Evolutionary conservation across 148 eudicot genomes (phyloP).

Genomic region (Cornus florida): DNA sequence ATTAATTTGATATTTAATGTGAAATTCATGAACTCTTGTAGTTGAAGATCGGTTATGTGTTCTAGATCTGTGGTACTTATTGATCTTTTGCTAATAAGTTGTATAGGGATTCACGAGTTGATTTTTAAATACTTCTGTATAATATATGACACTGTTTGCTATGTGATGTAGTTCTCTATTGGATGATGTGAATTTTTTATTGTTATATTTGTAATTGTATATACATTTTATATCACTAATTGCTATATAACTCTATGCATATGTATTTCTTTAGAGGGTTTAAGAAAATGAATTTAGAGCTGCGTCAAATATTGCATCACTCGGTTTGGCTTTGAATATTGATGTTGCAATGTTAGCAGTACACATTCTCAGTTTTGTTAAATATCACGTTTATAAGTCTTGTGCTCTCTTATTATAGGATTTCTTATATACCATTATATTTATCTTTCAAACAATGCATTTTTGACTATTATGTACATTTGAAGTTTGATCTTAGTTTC

Average conservation of each 20-base stretch:
- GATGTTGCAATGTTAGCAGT: neutral
- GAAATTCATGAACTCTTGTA: neutral
- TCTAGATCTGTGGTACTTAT: neutral
- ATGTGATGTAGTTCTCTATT: too few relatives aligned
- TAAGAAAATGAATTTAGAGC: neutral
- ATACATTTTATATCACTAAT: too few relatives aligned
- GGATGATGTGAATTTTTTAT: neutral
- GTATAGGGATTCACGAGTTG: neutral
- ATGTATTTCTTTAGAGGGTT: too few relatives aligned
- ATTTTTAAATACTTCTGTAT: neutral
- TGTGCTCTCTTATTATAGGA: neutral
- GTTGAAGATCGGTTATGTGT: neutral
- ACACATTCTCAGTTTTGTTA: neutral
- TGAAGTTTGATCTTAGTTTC: neutral
- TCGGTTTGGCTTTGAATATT: neutral
- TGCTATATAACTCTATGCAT: neutral
- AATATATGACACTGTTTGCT: neutral
- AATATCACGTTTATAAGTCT: neutral
- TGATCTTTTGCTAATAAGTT: neutral
- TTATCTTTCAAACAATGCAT: too few relatives aligned
- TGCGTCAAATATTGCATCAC: neutral
- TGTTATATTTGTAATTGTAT: neutral
- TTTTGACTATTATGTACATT: too few relatives aligned
- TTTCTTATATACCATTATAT: neutral
- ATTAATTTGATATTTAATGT: neutral